A percentile compares a stretch with the other conserved stretches of the same genome.
These are phyloP conservation scores for Arachis monticola DNA, from an alignment of 331 rosid species.

Conservation along the genomic window DNA sequence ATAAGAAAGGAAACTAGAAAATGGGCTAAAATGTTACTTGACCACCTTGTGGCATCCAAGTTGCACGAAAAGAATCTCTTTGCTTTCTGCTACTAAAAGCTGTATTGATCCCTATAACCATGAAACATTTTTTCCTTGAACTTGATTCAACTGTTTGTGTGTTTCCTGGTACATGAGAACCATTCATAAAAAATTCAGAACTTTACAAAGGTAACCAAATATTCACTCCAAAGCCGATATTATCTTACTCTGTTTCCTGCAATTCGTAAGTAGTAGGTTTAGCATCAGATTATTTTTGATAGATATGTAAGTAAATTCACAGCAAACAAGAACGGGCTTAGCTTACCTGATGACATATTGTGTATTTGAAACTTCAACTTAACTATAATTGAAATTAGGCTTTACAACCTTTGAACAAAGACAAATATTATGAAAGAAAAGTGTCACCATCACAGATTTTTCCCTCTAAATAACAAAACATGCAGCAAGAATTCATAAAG, in stretches of 20 bases:
- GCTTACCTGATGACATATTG: constrained; percentile 55
- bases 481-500: constrained; percentile 11
- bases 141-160: constrained; percentile 43
- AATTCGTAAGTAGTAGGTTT: constrained; percentile 37
- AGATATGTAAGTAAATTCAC: constrained; percentile 28
- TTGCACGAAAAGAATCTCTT: too few relatives aligned
- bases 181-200: constrained; percentile 44
- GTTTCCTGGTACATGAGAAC: constrained; percentile 49
- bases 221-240: constrained; percentile 57
- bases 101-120: constrained; percentile 50
- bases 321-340: constrained; percentile 37
- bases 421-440: constrained; percentile 21
- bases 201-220: constrained; percentile 46
- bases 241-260: constrained; percentile 68
- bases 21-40: background rate
- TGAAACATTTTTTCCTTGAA: constrained; percentile 66
- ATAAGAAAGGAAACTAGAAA: constrained; percentile 13
- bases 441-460: constrained; percentile 4
- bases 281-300: constrained; percentile 24
- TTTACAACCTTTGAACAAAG: constrained; percentile 51
- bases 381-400: constrained; percentile 51
- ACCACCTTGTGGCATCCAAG: too few relatives aligned
- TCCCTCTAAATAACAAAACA: constrained; percentile 30
- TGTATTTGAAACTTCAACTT: constrained; percentile 47
- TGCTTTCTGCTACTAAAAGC: too few relatives aligned